These are phyloP conservation scores for Pythium rishiriense DNA, from an alignment of 352 stramenopile species.

Conservation along the genomic window DNA sequence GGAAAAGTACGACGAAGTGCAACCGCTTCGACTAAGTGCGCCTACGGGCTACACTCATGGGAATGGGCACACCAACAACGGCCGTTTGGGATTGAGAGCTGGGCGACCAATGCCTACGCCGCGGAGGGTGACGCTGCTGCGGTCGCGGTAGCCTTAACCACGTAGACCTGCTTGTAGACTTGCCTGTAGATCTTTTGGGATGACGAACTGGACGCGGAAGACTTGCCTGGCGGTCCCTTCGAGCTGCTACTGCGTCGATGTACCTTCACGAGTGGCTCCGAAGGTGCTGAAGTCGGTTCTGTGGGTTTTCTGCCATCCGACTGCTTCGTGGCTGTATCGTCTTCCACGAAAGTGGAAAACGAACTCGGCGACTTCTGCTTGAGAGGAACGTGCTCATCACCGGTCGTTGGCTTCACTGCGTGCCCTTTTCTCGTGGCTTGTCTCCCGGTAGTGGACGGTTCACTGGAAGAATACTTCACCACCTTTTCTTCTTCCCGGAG, in stretches of 20 bases:
- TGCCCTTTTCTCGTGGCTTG: too few relatives aligned
- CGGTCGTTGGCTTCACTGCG: too few relatives aligned
- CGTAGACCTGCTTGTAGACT: slow-evolving; percentile 42
- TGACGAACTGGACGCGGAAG: not conserved
- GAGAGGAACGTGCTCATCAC: too few relatives aligned
- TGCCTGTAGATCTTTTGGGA: slow-evolving; percentile 29
- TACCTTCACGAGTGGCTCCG: not conserved
- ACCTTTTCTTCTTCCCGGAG: too few relatives aligned
- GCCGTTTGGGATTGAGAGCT: not conserved
- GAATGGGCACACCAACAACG: too few relatives aligned
- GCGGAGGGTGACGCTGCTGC: slow-evolving; percentile 15
- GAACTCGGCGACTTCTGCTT: not conserved
- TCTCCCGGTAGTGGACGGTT: too few relatives aligned
- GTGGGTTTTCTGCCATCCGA: not conserved
- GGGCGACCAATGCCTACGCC: slow-evolving; percentile 18
- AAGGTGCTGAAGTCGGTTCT: not conserved
- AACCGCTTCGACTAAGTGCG: slow-evolving; percentile 18
- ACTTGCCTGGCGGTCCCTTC: not conserved
- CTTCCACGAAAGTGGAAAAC: not conserved
- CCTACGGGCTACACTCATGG: slow-evolving; percentile 7
- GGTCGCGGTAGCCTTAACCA: slow-evolving; percentile 25
- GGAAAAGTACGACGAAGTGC: slow-evolving; percentile 10
- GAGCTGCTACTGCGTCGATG: slow-evolving; percentile 20
- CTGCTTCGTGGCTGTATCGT: not conserved
- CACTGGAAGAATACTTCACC: too few relatives aligned